phyloP scores from a whole-genome alignment of 1,139 yeast species.

The Pichia sp. region DNA sequence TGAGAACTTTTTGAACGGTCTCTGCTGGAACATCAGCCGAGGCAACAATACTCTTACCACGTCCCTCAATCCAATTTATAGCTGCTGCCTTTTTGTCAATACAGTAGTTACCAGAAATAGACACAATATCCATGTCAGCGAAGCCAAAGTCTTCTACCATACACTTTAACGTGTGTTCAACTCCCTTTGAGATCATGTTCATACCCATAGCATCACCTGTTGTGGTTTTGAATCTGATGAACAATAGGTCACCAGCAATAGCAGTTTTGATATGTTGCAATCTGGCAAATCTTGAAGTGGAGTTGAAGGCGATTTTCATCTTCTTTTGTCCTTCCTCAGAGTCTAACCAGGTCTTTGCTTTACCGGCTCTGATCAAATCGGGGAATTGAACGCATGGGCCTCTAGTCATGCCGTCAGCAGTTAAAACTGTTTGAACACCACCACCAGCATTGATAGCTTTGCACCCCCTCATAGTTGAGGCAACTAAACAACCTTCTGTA shows the following conservation, averaged over 20 bases:
- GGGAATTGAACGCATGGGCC: conserved; percentile 97
- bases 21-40: conserved; percentile 86
- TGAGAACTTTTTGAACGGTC: conserved; percentile 74
- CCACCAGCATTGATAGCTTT: conserved; percentile 97
- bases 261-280: conserved; percentile 89
- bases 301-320: conserved; percentile 87
- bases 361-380: conserved; percentile 79
- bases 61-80: conserved; percentile 97
- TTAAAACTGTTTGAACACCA: conserved; percentile 86
- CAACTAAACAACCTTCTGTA: conserved; percentile 97
- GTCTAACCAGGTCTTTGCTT: conserved; percentile 92
- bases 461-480: conserved; percentile 98
- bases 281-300: conserved; percentile 96
- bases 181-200: conserved; percentile 99
- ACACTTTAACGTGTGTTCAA: conserved; percentile 74
- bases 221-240: conserved; percentile 88
- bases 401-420: conserved; percentile 98
- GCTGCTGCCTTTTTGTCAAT: conserved; percentile 98
- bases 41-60: conserved; percentile 98
- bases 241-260: conserved; percentile 87
- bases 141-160: conserved; percentile 91
- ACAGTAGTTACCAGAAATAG: conserved; percentile 96
- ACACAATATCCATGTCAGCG: conserved; percentile 87
- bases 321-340: conserved; percentile 85
- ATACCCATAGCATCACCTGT: conserved; percentile 99